Evolutionary conservation across 1,139 yeast species (phyloP).

Genomic region (Candida pseudocylindracea): DNA sequence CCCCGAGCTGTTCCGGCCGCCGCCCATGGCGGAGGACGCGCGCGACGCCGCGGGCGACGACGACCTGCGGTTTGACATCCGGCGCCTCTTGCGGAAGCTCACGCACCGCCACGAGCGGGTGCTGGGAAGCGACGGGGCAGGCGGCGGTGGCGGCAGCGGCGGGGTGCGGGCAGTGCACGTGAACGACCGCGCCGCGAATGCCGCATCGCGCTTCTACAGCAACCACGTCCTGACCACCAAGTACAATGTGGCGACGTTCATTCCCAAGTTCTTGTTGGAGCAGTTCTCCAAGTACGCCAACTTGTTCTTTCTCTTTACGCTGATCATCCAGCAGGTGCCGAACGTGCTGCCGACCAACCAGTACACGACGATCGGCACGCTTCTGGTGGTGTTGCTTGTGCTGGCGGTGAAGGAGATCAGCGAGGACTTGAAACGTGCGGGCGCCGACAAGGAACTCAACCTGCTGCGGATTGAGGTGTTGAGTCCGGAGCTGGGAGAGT

Average conservation of each 20-base stretch:
- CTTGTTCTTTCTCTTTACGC: constrained; percentile 78
- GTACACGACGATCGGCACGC: constrained; percentile 86
- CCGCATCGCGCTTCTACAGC: constrained; percentile 36
- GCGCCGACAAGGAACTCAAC: constrained; percentile 78
- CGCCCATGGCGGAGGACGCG: neutral
- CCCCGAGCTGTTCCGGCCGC: neutral
- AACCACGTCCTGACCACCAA: constrained; percentile 95
- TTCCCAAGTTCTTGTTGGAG: constrained; percentile 88
- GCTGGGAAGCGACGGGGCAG: constrained; percentile 8
- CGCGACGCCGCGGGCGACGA: neutral
- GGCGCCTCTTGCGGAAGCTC: constrained; percentile 24
- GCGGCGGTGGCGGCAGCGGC: constrained; percentile 1
- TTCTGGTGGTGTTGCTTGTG: constrained; percentile 61
- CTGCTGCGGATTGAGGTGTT: constrained; percentile 55
- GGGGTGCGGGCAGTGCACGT: constrained; percentile 51
- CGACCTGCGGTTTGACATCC: constrained; percentile 26
- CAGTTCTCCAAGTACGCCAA: constrained; percentile 96
- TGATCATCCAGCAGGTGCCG: constrained; percentile 92
- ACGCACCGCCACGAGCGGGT: constrained; percentile 6
- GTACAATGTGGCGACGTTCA: constrained; percentile 78
- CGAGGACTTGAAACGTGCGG: constrained; percentile 78
- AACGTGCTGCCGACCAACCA: constrained; percentile 91
- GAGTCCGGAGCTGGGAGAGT: constrained; percentile 35
- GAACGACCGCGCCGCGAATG: constrained; percentile 36
- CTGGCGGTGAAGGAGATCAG: constrained; percentile 82